Conservation (phyloP, 352 stramenopile species). For the Phytophthora pseudosyringae region DNA sequence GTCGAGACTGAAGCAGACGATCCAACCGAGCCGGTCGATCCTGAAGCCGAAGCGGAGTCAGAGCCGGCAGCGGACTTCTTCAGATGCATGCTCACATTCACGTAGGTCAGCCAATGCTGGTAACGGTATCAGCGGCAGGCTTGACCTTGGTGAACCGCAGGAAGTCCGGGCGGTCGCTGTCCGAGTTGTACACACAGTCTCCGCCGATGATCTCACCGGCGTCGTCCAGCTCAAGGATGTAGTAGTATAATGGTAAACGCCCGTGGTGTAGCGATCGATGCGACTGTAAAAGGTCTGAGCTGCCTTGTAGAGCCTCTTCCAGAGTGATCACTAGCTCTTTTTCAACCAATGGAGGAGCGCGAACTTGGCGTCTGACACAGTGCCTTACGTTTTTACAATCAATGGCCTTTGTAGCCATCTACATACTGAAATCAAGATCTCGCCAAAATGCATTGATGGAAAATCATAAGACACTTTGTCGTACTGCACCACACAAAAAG, state of each 20-base stretch:
- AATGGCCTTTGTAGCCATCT: too few relatives aligned
- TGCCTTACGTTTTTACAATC: too few relatives aligned
- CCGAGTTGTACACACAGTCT: slow-evolving; percentile 51
- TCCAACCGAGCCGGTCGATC: slow-evolving; percentile 14
- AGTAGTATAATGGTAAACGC: slow-evolving; percentile 44
- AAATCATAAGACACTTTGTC: too few relatives aligned
- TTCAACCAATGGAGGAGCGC: too few relatives aligned
- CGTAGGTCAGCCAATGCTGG: slow-evolving; percentile 31
- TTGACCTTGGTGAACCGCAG: slow-evolving; percentile 42
- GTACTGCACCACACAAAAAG: too few relatives aligned
- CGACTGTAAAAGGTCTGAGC: slow-evolving; percentile 47
- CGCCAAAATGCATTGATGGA: too few relatives aligned
- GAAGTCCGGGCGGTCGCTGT: slow-evolving; percentile 47
- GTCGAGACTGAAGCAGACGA: slow-evolving; percentile 17
- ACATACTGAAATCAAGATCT: too few relatives aligned
- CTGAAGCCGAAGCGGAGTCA: slow-evolving; percentile 17
- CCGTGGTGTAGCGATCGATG: slow-evolving; percentile 32
- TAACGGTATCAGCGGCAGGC: slow-evolving; percentile 31
- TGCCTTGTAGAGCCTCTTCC: slow-evolving; percentile 36
- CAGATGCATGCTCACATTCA: slow-evolving; percentile 33
- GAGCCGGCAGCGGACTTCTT: slow-evolving; percentile 33
- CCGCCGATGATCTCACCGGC: too few relatives aligned
- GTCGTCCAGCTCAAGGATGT: slow-evolving; percentile 50
- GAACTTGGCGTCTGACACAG: too few relatives aligned
- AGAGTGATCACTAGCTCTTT: too few relatives aligned